These are phyloP conservation scores for Mrakia gelida DNA, from an alignment of 768 basidiomycete species.

Conservation along the genomic window DNA sequence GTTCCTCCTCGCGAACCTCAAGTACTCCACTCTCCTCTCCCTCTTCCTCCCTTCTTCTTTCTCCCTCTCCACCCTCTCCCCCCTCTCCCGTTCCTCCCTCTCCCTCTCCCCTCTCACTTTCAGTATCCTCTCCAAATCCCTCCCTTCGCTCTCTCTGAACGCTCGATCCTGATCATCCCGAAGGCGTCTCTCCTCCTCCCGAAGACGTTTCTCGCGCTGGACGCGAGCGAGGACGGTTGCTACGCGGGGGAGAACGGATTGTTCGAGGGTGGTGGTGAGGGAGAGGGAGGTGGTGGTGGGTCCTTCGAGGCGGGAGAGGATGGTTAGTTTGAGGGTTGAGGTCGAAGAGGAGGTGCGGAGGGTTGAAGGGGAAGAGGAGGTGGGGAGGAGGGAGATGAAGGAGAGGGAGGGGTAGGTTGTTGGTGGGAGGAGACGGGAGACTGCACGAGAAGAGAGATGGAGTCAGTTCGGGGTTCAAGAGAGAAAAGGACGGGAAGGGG, in stretches of 20 bases:
- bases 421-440: slow-evolving; percentile 56
- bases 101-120: slow-evolving; percentile 51
- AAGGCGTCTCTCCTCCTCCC: slow-evolving; percentile 56
- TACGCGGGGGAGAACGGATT: slow-evolving; percentile 74
- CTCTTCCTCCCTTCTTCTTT: neutral
- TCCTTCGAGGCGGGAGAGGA: slow-evolving; percentile 82
- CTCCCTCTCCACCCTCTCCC: slow-evolving; percentile 12
- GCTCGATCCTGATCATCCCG: slow-evolving; percentile 72
- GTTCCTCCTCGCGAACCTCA: slow-evolving; percentile 13
- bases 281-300: slow-evolving; percentile 60
- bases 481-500: neutral
- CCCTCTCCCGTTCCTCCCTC: slow-evolving; percentile 4
- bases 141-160: slow-evolving; percentile 59
- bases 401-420: slow-evolving; percentile 92
- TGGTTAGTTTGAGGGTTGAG: slow-evolving; percentile 57
- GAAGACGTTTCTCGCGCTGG: slow-evolving; percentile 46
- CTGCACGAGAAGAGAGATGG: slow-evolving; percentile 33
- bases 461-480: neutral
- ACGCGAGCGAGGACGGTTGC: slow-evolving; percentile 67
- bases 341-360: slow-evolving; percentile 35
- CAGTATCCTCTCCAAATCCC: slow-evolving; percentile 64
- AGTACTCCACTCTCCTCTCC: slow-evolving; percentile 1
- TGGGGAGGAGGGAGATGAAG: slow-evolving; percentile 73
- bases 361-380: slow-evolving; percentile 39
- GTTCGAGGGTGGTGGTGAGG: slow-evolving; percentile 63